phyloP scores from a whole-genome alignment of 1,139 yeast species.

The Candida pseudocylindracea region DNA sequence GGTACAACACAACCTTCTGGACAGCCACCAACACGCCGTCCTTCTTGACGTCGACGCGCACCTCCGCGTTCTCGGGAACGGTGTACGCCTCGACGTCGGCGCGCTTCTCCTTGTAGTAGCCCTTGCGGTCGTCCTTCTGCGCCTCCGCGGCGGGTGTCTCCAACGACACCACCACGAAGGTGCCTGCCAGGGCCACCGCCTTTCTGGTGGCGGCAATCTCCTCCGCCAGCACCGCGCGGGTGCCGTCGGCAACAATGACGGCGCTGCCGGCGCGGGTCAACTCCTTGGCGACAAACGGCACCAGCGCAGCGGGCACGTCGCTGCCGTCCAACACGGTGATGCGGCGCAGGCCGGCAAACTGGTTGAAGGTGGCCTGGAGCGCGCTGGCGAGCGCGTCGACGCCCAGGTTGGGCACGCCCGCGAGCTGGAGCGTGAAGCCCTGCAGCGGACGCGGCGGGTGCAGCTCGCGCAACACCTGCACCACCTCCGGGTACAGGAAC shows the following conservation, averaged over 20 bases:
- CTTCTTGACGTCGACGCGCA: too few relatives aligned
- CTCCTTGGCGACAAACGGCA: constrained; percentile 42
- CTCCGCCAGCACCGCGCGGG: too few relatives aligned
- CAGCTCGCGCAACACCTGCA: constrained; percentile 69
- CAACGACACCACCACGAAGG: too few relatives aligned
- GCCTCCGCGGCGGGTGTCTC: too few relatives aligned
- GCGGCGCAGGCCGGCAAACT: constrained; percentile 71
- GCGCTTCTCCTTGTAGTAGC: too few relatives aligned
- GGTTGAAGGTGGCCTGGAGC: constrained; percentile 75
- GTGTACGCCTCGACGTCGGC: too few relatives aligned
- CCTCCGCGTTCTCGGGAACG: too few relatives aligned
- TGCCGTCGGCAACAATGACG: constrained; percentile 20
- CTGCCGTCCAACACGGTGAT: constrained; percentile 44
- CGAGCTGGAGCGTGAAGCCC: constrained; percentile 56
- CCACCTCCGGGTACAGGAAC: constrained; percentile 96
- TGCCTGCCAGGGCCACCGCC: too few relatives aligned
- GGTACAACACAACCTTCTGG: too few relatives aligned
- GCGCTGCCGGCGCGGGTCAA: constrained; percentile 82
- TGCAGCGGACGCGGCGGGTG: constrained; percentile 84
- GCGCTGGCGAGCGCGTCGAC: constrained; percentile 20
- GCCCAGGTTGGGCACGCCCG: constrained; percentile 6
- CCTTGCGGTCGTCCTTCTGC: too few relatives aligned
- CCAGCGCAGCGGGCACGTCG: constrained; percentile 9
- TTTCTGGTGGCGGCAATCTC: too few relatives aligned
- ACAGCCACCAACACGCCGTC: too few relatives aligned